Evolutionary conservation across 169 alveolate species (phyloP).

Genomic region (Nephromyces sp.): DNA sequence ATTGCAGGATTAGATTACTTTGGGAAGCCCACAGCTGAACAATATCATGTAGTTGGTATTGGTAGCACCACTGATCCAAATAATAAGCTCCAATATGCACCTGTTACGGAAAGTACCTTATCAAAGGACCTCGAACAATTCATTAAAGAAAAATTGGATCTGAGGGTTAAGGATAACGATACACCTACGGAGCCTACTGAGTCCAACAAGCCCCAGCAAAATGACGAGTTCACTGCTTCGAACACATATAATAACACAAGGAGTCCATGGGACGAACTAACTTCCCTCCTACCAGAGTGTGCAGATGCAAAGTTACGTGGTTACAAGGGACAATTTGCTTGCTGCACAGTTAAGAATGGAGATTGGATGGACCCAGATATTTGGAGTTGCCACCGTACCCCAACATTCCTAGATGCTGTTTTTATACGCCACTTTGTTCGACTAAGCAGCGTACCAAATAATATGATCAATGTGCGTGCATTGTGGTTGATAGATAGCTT

Average conservation of each 20-base stretch:
- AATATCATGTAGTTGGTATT: no score
- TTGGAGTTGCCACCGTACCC: constrained; percentile 21
- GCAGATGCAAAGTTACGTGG: constrained; percentile 9
- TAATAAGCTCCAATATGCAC: no score
- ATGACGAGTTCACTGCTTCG: no score
- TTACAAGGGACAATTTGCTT: constrained; percentile 2
- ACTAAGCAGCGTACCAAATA: background rate
- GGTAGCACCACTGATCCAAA: no score
- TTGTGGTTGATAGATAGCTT: constrained; percentile 20
- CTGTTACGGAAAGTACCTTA: no score
- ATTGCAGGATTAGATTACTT: background rate
- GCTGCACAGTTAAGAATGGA: constrained; percentile 9
- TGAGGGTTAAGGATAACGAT: no score
- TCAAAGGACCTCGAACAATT: no score
- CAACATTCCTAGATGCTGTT: constrained; percentile 21
- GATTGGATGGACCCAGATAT: background rate
- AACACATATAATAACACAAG: no score
- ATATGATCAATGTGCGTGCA: constrained; percentile 1
- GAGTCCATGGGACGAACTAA: no score
- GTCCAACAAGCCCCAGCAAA: background rate
- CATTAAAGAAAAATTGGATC: no score
- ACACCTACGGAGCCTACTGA: background rate
- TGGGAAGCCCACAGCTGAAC: no score
- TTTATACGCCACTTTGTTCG: constrained; percentile 20
- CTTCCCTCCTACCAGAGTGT: no score